Evolutionary conservation across 768 basidiomycete species (phyloP).

Genomic region (Megacollybia marginata): DNA sequence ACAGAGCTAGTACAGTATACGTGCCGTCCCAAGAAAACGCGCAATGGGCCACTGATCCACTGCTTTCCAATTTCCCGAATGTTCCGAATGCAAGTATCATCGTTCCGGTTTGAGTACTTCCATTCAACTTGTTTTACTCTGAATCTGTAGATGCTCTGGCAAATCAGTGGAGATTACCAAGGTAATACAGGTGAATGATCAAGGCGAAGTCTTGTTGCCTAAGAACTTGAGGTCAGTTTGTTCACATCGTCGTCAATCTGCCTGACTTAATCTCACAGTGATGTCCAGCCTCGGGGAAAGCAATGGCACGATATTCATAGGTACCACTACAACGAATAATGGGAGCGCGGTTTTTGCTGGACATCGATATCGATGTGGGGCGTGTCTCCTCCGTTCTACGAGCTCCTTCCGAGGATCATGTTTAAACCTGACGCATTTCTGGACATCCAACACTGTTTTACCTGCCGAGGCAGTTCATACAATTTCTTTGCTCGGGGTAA

Average conservation of each 20-base stretch:
- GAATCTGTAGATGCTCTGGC: constrained; percentile 56
- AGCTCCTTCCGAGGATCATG: no score
- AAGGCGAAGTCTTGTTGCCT: constrained; percentile 47
- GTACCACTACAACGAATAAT: background rate
- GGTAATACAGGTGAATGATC: constrained; percentile 37
- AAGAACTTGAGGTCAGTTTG: constrained; percentile 26
- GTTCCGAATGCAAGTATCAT: constrained; percentile 53
- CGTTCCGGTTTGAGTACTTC: constrained; percentile 5
- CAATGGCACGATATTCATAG: constrained; percentile 21
- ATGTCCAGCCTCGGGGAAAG: constrained; percentile 21
- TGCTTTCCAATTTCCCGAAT: constrained; percentile 75
- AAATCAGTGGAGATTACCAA: constrained; percentile 65
- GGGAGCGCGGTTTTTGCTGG: no score
- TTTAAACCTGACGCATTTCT: no score
- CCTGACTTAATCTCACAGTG: constrained; percentile 15
- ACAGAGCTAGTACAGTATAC: constrained; percentile 68
- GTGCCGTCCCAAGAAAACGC: constrained; percentile 35
- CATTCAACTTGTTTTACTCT: background rate
- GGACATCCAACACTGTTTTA: no score
- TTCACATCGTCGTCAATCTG: constrained; percentile 7
- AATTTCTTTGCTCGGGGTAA: no score
- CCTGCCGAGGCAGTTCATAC: no score
- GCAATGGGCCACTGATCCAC: constrained; percentile 28
- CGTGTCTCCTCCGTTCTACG: no score
- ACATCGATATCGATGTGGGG: no score